Conservation (phyloP, 1,139 yeast species). For the Candida mesenterica region DNA sequence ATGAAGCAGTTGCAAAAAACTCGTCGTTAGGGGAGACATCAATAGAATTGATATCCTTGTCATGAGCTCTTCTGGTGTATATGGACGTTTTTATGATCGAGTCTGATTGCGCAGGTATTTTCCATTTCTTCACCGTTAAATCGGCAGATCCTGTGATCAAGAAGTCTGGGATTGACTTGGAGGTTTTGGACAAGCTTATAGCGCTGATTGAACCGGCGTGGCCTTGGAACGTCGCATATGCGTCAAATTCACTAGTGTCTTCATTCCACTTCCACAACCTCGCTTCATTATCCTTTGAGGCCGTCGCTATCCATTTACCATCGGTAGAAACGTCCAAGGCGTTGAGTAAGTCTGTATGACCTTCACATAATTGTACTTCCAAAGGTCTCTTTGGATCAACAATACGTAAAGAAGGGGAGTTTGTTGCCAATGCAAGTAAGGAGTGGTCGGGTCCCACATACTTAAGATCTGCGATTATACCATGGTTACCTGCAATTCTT, state of each 20-base stretch:
- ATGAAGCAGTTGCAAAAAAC: slow-evolving; percentile 90
- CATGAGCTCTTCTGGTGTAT: slow-evolving; percentile 94
- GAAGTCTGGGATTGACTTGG: slow-evolving; percentile 61
- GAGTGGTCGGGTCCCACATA: slow-evolving; percentile 65
- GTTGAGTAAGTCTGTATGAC: slow-evolving; percentile 83
- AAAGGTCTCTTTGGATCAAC: slow-evolving; percentile 57
- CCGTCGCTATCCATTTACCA: slow-evolving; percentile 89
- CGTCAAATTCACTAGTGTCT: slow-evolving; percentile 41
- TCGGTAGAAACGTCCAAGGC: slow-evolving; percentile 73
- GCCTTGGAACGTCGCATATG: slow-evolving; percentile 69
- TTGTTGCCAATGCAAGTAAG: slow-evolving; percentile 80
- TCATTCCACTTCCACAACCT: slow-evolving; percentile 71
- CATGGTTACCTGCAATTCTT: slow-evolving; percentile 89
- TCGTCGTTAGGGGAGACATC: slow-evolving; percentile 89
- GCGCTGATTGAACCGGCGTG: slow-evolving; percentile 89
- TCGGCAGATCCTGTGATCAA: slow-evolving; percentile 86
- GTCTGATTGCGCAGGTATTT: slow-evolving; percentile 47
- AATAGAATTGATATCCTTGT: slow-evolving; percentile 87
- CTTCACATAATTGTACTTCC: slow-evolving; percentile 66
- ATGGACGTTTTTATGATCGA: slow-evolving; percentile 52
- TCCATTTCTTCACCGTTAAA: slow-evolving; percentile 89
- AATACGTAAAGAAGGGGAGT: slow-evolving; percentile 85
- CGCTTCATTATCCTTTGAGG: slow-evolving; percentile 87
- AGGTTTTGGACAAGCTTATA: slow-evolving; percentile 66
- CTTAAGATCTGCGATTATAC: slow-evolving; percentile 86